A percentile compares a stretch with the other conserved stretches of the same genome.
Evolutionary conservation across 805 yeast species (phyloP).

Genomic region (Suhomyces vadensis): DNA sequence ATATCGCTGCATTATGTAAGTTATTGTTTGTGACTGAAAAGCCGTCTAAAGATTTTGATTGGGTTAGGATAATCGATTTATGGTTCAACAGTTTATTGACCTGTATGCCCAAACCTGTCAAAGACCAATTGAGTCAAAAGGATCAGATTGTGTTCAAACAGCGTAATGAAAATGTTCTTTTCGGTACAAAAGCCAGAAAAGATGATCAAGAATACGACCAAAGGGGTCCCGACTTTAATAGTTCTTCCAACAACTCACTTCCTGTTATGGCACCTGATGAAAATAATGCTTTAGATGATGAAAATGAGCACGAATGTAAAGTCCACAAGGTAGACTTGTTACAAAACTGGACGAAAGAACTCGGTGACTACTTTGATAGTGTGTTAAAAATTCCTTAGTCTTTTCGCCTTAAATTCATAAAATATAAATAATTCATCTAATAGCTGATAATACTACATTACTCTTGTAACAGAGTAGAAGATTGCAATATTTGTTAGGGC

Average conservation of each 20-base stretch:
- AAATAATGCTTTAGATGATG: slow-evolving; percentile 8
- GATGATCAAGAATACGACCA: slow-evolving; percentile 1
- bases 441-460: no score
- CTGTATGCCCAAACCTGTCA: slow-evolving; percentile 30
- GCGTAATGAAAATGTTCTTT: slow-evolving; percentile 21
- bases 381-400: not conserved
- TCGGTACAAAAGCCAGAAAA: slow-evolving; percentile 3
- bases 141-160: slow-evolving; percentile 39
- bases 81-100: slow-evolving; percentile 24
- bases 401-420: no score
- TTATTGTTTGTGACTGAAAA: slow-evolving; percentile 13
- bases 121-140: slow-evolving; percentile 31
- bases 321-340: slow-evolving; percentile 15
- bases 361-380: slow-evolving; percentile 4
- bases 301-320: slow-evolving; percentile 18
- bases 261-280: slow-evolving; percentile 6
- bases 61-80: slow-evolving; percentile 13
- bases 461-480: no score
- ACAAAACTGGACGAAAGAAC: slow-evolving; percentile 14
- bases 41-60: slow-evolving; percentile 5
- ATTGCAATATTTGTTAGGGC: no score
- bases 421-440: no score
- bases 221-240: slow-evolving; percentile 1
- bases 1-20: slow-evolving; percentile 1
- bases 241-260: slow-evolving; percentile 1